phyloP scores from a whole-genome alignment of 768 basidiomycete species.

The Botryobasidium botryosum region DNA sequence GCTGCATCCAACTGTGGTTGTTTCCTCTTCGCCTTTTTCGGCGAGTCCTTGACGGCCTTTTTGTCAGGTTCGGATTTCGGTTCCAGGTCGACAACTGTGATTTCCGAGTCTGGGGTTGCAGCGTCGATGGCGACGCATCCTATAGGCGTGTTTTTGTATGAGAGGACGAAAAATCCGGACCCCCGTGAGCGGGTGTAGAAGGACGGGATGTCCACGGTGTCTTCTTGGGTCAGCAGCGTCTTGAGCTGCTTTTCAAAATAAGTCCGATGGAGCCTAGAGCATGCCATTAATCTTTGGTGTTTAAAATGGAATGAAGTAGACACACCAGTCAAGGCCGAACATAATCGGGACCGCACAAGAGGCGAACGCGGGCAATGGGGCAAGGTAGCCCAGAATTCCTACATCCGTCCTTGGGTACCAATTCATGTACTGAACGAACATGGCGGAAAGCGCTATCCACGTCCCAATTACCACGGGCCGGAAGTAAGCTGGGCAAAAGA shows the following conservation, averaged over 20 bases:
- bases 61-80: conserved; percentile 23
- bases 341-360: conserved; percentile 44
- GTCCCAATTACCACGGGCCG: conserved; percentile 42
- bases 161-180: conserved; percentile 56
- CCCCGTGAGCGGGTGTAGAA: conserved; percentile 45
- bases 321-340: conserved; percentile 54
- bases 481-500: conserved; percentile 27
- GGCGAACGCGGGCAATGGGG: conserved; percentile 49
- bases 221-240: conserved; percentile 34
- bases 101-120: conserved; percentile 20
- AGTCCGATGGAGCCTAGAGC: conserved; percentile 50
- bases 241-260: conserved; percentile 41
- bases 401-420: conserved; percentile 51
- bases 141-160: conserved; percentile 38
- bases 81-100: no score
- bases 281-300: background rate
- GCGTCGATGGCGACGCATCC: conserved; percentile 61
- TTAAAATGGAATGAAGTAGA: conserved; percentile 2
- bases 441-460: conserved; percentile 44
- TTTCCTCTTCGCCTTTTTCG: background rate
- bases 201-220: conserved; percentile 33
- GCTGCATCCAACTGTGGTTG: conserved; percentile 14
- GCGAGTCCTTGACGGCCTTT: conserved; percentile 13
- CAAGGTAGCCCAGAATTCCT: conserved; percentile 39
- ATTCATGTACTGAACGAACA: conserved; percentile 39